phyloP scores from a whole-genome alignment of 768 basidiomycete genomes.

The Pulveroboletus sp. region DNA sequence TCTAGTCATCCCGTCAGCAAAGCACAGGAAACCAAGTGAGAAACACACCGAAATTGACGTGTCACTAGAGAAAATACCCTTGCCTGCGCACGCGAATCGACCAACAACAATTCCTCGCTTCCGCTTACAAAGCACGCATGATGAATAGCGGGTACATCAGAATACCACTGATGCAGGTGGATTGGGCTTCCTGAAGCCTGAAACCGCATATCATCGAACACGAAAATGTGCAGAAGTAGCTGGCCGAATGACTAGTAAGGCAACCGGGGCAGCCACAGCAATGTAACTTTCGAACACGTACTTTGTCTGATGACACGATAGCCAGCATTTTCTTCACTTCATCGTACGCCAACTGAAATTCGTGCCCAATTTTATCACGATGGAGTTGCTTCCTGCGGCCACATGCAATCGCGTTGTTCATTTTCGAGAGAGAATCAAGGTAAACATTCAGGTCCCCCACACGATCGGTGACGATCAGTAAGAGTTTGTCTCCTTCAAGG shows the following conservation, averaged over 20 bases:
- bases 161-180: constrained; percentile 43
- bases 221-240: constrained; percentile 43
- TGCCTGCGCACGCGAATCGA: constrained; percentile 42
- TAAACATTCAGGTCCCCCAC: constrained; percentile 36
- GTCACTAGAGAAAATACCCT: constrained; percentile 47
- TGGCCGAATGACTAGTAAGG: no score
- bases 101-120: constrained; percentile 49
- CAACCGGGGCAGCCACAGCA: no score
- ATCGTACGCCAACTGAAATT: constrained; percentile 48
- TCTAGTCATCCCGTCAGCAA: constrained; percentile 24
- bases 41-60: constrained; percentile 11
- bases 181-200: constrained; percentile 41
- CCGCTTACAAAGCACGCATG: constrained; percentile 46
- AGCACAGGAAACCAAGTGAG: not conserved
- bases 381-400: constrained; percentile 34
- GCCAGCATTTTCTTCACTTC: constrained; percentile 49
- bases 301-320: constrained; percentile 43
- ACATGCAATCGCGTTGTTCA: constrained; percentile 32
- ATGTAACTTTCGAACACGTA: no score
- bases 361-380: constrained; percentile 45
- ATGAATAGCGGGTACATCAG: constrained; percentile 23
- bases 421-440: constrained; percentile 31
- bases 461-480: constrained; percentile 41
- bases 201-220: constrained; percentile 46
- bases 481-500: constrained; percentile 36